phyloP scores from a whole-genome alignment of 495 filamentous ascomycete genomes.

The Hypoxylon crocopeplum region DNA sequence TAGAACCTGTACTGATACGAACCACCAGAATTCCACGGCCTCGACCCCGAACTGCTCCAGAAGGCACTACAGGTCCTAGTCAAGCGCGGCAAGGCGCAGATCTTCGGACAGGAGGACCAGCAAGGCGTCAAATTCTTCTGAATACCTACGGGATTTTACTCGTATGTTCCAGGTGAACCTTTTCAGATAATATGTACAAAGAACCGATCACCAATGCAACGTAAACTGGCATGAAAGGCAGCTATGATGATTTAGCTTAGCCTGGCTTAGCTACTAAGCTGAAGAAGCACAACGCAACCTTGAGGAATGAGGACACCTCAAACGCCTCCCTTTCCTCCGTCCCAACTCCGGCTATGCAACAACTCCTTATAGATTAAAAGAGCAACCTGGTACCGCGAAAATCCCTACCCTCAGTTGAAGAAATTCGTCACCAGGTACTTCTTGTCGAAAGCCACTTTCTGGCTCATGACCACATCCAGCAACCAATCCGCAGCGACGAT shows the following conservation, averaged over 20 bases:
- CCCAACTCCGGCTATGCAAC: too few relatives aligned
- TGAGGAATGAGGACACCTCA: slow-evolving; percentile 5
- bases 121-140: slow-evolving; percentile 96
- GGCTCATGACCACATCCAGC: slow-evolving; percentile 85
- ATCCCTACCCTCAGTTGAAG: slow-evolving; percentile 33
- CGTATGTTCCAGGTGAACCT: background rate
- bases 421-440: slow-evolving; percentile 60
- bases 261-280: background rate
- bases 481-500: slow-evolving; percentile 90
- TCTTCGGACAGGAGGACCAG: slow-evolving; percentile 87
- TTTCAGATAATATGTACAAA: slow-evolving; percentile 20
- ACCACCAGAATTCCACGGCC: slow-evolving; percentile 78
- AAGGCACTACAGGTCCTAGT: slow-evolving; percentile 80
- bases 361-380: too few relatives aligned
- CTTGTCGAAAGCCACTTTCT: slow-evolving; percentile 70
- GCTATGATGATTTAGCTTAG: background rate
- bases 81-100: slow-evolving; percentile 88
- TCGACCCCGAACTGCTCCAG: slow-evolving; percentile 80
- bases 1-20: background rate
- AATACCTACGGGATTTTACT: slow-evolving; percentile 4
- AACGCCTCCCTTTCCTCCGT: slow-evolving; percentile 6
- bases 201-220: background rate
- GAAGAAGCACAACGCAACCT: background rate
- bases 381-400: too few relatives aligned
- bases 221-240: background rate